Conservation (phyloP, 441 rosid genomes). For the Mallotus repandus region DNA sequence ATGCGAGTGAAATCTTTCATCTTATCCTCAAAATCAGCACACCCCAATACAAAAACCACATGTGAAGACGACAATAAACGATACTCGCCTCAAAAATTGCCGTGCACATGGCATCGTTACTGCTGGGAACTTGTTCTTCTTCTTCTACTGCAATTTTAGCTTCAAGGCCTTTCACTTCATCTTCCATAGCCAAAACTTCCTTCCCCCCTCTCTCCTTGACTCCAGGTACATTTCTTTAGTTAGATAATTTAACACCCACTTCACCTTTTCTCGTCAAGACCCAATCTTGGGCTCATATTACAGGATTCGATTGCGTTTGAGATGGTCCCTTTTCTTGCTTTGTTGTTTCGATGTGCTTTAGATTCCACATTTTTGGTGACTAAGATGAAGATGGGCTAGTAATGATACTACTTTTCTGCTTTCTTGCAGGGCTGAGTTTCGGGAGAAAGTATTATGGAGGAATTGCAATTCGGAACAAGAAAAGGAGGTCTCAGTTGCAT, state of each 20-base stretch:
- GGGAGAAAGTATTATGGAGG: constrained; percentile 52
- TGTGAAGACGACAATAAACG: constrained; percentile 18
- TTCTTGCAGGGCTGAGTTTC: constrained; percentile 46
- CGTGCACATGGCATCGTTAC: constrained; percentile 58
- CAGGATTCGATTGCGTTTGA: constrained; percentile 8
- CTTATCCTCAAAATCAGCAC: constrained; percentile 50
- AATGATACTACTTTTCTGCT: background rate
- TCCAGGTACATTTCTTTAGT: constrained; percentile 45
- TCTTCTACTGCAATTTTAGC: constrained; percentile 56
- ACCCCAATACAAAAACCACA: constrained; percentile 28
- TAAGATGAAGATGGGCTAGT: background rate
- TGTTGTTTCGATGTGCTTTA: background rate
- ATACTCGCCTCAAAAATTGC: background rate
- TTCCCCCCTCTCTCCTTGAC: constrained; percentile 39
- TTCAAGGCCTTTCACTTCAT: constrained; percentile 42
- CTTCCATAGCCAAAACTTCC: constrained; percentile 43
- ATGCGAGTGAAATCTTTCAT: constrained; percentile 39
- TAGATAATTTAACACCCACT: background rate
- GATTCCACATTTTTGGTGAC: background rate
- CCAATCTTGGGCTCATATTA: background rate
- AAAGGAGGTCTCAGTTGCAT: constrained; percentile 50
- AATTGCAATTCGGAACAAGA: constrained; percentile 47
- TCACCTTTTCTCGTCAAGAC: background rate
- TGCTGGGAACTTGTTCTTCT: constrained; percentile 40
- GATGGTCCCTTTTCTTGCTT: constrained; percentile 19